phyloP scores from a whole-genome alignment of 73 alveolate species.

The Halteria grandinella region DNA sequence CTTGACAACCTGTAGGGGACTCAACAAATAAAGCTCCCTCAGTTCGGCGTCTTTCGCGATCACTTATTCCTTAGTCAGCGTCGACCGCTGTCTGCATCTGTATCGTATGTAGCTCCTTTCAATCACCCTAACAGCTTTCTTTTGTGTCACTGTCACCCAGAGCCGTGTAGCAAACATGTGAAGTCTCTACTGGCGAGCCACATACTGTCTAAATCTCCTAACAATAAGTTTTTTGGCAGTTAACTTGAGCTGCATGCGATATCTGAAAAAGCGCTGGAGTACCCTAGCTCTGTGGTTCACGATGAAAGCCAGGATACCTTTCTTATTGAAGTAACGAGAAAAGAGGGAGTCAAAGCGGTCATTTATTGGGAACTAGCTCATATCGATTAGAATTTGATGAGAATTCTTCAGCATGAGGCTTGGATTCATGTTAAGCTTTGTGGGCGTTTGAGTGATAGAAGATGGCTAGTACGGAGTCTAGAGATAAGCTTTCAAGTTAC shows the following conservation, averaged over 20 bases:
- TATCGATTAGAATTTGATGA: background rate
- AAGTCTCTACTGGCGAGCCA: background rate
- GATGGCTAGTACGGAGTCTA: background rate
- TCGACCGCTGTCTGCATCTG: background rate
- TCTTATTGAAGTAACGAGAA: constrained; percentile 19
- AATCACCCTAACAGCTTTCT: constrained; percentile 29
- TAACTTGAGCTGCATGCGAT: background rate
- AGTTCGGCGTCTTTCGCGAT: too few species aligned
- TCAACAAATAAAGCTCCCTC: too few species aligned
- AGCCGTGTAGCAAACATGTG: background rate
- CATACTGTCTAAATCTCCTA: background rate
- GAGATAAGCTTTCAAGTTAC: too few species aligned
- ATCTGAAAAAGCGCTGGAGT: background rate
- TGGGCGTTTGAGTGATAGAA: background rate
- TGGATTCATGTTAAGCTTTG: too few species aligned
- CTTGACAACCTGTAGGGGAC: too few species aligned
- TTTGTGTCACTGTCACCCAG: constrained; percentile 1
- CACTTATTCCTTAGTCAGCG: too few species aligned
- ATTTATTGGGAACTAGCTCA: background rate
- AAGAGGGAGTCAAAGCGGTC: constrained; percentile 14
- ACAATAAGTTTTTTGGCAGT: background rate
- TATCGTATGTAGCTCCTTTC: constrained; percentile 4
- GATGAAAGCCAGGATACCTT: constrained; percentile 11
- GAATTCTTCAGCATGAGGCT: too few species aligned
- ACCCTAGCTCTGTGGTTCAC: constrained; percentile 11